A percentile compares a stretch with the other conserved stretches of the same genome.
phyloP scores from a whole-genome alignment of 2,329 filamentous ascomycete genomes.

The Delphinella strobiligena region DNA sequence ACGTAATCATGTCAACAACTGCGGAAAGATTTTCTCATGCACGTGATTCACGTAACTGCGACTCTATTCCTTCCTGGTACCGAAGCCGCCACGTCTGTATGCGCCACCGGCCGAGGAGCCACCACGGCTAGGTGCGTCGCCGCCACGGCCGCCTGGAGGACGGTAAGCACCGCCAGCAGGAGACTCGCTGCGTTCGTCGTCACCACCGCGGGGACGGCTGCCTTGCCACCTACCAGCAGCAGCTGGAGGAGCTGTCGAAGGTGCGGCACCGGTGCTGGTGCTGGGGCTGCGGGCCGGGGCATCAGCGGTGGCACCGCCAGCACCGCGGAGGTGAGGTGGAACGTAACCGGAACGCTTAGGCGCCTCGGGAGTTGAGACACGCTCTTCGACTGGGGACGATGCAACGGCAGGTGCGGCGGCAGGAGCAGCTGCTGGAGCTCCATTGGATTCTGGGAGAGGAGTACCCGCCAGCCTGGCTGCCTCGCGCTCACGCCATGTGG shows the following conservation, averaged over 20 bases:
- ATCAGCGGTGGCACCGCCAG: slow-evolving; percentile 16
- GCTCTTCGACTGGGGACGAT: too few species aligned
- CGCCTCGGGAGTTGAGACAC: slow-evolving; percentile 25
- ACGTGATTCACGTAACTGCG: slow-evolving; percentile 5
- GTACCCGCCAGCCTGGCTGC: slow-evolving; percentile 31
- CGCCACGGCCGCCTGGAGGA: slow-evolving; percentile 14
- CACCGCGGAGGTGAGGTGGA: slow-evolving; percentile 30
- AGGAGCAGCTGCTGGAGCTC: slow-evolving; percentile 20
- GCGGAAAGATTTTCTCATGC: too few species aligned
- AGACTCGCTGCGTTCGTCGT: slow-evolving; percentile 13
- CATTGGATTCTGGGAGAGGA: slow-evolving; percentile 19
- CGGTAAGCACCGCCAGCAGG: slow-evolving; percentile 14
- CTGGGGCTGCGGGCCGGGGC: slow-evolving; percentile 21
- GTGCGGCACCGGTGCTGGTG: slow-evolving; percentile 15
- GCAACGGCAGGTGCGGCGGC: slow-evolving; percentile 10
- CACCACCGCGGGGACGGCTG: slow-evolving; percentile 10
- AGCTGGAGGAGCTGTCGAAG: slow-evolving; percentile 12
- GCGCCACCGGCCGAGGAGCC: slow-evolving; percentile 8
- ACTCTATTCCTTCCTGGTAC: slow-evolving; percentile 3
- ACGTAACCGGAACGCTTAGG: slow-evolving; percentile 32
- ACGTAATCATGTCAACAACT: too few species aligned
- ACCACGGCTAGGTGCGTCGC: slow-evolving; percentile 9
- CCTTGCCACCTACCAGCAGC: slow-evolving; percentile 7
- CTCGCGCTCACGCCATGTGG: slow-evolving; percentile 64
- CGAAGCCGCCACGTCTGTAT: slow-evolving; percentile 11